Conservation (phyloP, 768 basidiomycete species). For the Plicaturopsis crispa region DNA sequence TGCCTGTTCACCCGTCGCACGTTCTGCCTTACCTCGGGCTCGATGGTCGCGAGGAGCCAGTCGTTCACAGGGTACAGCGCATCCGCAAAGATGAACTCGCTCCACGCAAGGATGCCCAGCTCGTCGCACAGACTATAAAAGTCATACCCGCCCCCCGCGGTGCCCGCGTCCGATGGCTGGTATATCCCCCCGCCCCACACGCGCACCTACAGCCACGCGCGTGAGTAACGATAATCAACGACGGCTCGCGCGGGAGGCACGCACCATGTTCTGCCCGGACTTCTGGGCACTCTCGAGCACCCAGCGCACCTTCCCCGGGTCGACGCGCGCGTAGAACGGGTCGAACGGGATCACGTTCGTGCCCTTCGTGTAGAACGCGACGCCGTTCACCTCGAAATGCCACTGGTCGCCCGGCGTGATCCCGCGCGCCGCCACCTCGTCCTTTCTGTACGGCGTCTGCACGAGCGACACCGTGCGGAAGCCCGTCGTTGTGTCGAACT, state of each 20-base stretch:
- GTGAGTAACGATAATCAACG: background rate
- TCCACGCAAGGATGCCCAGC: constrained; percentile 53
- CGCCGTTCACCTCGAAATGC: constrained; percentile 54
- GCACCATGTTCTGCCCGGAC: constrained; percentile 54
- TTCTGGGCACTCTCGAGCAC: constrained; percentile 44
- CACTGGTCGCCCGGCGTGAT: constrained; percentile 55
- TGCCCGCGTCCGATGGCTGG: constrained; percentile 32
- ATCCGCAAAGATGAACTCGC: constrained; percentile 55
- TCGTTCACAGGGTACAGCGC: constrained; percentile 46
- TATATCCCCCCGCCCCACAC: constrained; percentile 55
- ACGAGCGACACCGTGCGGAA: constrained; percentile 53
- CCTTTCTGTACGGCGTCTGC: constrained; percentile 37
- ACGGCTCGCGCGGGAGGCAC: constrained; percentile 7
- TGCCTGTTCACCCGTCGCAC: constrained; percentile 47
- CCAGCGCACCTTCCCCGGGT: constrained; percentile 44
- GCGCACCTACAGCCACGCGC: constrained; percentile 25
- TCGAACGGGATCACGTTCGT: constrained; percentile 58
- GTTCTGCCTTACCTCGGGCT: constrained; percentile 50
- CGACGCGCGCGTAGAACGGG: constrained; percentile 46
- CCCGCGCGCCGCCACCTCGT: constrained; percentile 34
- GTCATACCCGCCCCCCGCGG: constrained; percentile 40
- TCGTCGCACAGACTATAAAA: constrained; percentile 55
- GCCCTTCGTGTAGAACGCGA: constrained; percentile 45
- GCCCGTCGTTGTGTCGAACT: constrained; percentile 39
- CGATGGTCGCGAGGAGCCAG: constrained; percentile 41